These are phyloP conservation scores for Arachnomyces sp. DNA, from an alignment of 2,329 filamentous ascomycete species.

Conservation along the genomic window DNA sequence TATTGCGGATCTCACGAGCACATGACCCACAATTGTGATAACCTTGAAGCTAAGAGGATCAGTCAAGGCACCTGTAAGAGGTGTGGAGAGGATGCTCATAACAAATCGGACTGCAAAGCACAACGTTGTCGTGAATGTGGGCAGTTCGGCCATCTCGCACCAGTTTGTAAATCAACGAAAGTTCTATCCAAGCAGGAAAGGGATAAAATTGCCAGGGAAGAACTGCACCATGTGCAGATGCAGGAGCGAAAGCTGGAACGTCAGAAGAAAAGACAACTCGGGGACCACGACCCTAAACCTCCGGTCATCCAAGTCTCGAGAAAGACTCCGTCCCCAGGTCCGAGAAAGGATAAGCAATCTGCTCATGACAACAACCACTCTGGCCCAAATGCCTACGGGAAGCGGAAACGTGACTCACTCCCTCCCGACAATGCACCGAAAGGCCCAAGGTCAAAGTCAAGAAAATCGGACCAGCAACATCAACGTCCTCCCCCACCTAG, in stretches of 20 bases:
- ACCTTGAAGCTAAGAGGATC: conserved; percentile 32
- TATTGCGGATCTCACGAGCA: conserved; percentile 41
- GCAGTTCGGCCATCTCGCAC: conserved; percentile 32
- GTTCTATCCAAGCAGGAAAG: conserved; percentile 31
- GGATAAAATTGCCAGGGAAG: conserved; percentile 28
- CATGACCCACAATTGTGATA: conserved; percentile 39
- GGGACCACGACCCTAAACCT: conserved; percentile 38
- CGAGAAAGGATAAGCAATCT: too few species aligned
- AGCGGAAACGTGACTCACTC: conserved; percentile 18
- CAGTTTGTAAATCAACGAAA: conserved; percentile 26
- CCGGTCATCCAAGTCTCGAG: conserved; percentile 30
- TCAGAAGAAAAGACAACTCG: conserved; percentile 35
- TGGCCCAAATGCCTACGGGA: conserved; percentile 19
- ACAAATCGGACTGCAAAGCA: conserved; percentile 28
- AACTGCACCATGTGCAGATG: conserved; percentile 25
- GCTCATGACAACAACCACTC: too few species aligned
- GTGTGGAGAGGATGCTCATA: conserved; percentile 35
- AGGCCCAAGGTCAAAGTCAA: conserved; percentile 13
- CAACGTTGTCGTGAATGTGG: conserved; percentile 40
- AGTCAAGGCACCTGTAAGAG: conserved; percentile 35
- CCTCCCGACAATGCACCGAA: conserved; percentile 18
- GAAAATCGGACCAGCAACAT: conserved; percentile 14
- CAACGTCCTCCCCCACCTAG: conserved; percentile 14
- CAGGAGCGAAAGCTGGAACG: conserved; percentile 30
- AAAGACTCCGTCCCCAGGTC: conserved; percentile 12